Conservation (phyloP, 2,329 filamentous ascomycete species). For the Phaeosphaeriaceae sp. region DNA sequence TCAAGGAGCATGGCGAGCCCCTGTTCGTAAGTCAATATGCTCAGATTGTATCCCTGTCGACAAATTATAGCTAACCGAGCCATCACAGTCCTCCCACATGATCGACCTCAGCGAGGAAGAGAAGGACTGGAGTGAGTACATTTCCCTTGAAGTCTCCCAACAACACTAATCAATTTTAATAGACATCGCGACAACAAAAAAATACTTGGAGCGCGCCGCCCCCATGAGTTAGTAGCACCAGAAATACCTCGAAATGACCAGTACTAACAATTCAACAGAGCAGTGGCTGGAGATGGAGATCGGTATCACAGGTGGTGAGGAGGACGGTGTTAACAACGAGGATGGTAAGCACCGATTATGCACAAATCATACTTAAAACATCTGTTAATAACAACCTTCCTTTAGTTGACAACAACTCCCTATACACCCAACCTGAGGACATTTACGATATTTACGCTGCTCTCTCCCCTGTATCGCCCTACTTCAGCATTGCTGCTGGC, state of each 20-base stretch:
- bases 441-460: constrained; percentile 59
- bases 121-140: constrained; percentile 5
- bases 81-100: constrained; percentile 79
- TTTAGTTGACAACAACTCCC: constrained; percentile 86
- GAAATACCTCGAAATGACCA: neutral
- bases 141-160: constrained; percentile 52
- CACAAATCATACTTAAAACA: too few relatives aligned
- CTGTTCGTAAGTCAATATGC: constrained; percentile 13
- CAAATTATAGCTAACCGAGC: neutral
- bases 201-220: constrained; percentile 84
- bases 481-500: constrained; percentile 83
- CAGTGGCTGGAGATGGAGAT: constrained; percentile 97
- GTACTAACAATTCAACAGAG: neutral
- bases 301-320: constrained; percentile 84
- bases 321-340: constrained; percentile 99
- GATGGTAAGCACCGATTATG: constrained; percentile 47
- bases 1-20: constrained; percentile 77
- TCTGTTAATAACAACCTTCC: neutral
- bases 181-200: constrained; percentile 78
- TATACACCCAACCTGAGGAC: constrained; percentile 78
- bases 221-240: constrained; percentile 77
- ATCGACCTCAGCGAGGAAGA: constrained; percentile 90
- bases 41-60: neutral
- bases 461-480: constrained; percentile 81
- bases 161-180: neutral